Evolutionary conservation across 805 yeast species (phyloP), one percentile per base, ranked within the genome.

Genomic region (Suhomyces sp.): DNA sequence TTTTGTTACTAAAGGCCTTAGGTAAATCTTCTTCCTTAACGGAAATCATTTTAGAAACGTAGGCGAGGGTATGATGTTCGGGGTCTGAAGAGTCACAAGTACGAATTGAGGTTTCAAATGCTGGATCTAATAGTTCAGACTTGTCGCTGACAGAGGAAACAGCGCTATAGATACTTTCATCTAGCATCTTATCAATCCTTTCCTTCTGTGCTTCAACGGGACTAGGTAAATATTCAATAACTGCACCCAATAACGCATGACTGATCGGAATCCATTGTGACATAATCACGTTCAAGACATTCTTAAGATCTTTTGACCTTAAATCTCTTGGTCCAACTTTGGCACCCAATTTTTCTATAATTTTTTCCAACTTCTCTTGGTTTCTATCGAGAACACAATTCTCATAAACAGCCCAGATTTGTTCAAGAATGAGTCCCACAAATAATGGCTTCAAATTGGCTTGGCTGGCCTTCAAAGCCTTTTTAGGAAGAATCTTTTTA

Each of bases 261-360:
- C 97, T 83, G 4, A 93, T 77, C 1, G 99, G 98, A 15, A 93
- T 65, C 97, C 98, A 93, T 54, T 91, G 97, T 1, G 88, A 78
- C 77, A 91, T 79, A 4, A 93, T 74, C 6, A 78, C 68, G 36
- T 71, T 74, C 13, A 88, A 56, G 28, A 88, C 59, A 36, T 65
- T 68, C 42, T 78, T 81, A 29, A 79, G 69, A 52, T 91, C 97
- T 49, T 83, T 87, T 0, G 95, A 79, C 37, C 83, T 72, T 37
- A 88, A 53, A 45, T 90, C 96, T 40, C 95, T 69, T 5, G 93
- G 86, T 2, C 71, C 50, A 2, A 91, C 62, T 43, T 81, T 81
- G 33, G 88, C 74, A 13, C 77, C 77, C 31, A 93, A 63, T 7
- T 93, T 77, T 25, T 65, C 69, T 8, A 85, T 80, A 36, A 93